Evolutionary conservation across 1,284 basidiomycete genomes (phyloP), one percentile per base, ranked within the genome.

Genomic region (Mycena sp.): DNA sequence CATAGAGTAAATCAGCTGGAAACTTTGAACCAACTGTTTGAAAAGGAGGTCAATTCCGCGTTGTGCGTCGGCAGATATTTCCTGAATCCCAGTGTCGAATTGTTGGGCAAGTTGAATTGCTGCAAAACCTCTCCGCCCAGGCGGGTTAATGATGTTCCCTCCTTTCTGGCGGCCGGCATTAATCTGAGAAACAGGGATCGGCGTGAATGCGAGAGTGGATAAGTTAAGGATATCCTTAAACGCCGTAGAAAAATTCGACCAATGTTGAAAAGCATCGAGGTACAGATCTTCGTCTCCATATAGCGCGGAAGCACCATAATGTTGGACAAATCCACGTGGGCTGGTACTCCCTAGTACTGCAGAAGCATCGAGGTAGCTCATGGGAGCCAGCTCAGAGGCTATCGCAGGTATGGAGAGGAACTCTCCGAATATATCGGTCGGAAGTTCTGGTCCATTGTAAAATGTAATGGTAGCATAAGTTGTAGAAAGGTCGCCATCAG

Each of bases 381-480:
- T 46, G 7, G 76, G 71, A 1, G 69, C 68, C 5, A 80, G 57
- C 17, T 67, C 55, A n/a, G 69, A 67, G n/a, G 60, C 56, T n/a
- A 70, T 62, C 0, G 73, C 62, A 12, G 80, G 78, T 28, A 81
- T 76, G 16, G 76, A 67, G 26, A 81, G 70, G 60, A 81, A 77
- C 40, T 79, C 77, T 5, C 76, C 74, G 61, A 78, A 81, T 25
- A 77, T 73, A 9, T 64, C 64, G 21, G 64, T 48, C 6, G 77
- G 76, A 12, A 78, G 73, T 2, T 66, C 67, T 2, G 75, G 69
- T 11, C 79, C 79, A 46, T 74, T 74, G 67, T 80, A 80, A 59
- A 80, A 78, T 26, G 76, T 67, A 16, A 70, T 70, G 29, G 74
- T 56, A 19, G 73, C 67, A 55, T 77, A 71, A 37, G 67, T 54